A percentile compares a stretch with the other conserved stretches of the same genome.
phyloP scores from a whole-genome alignment of 805 yeast genomes.

The Schwanniomyces sp. region DNA sequence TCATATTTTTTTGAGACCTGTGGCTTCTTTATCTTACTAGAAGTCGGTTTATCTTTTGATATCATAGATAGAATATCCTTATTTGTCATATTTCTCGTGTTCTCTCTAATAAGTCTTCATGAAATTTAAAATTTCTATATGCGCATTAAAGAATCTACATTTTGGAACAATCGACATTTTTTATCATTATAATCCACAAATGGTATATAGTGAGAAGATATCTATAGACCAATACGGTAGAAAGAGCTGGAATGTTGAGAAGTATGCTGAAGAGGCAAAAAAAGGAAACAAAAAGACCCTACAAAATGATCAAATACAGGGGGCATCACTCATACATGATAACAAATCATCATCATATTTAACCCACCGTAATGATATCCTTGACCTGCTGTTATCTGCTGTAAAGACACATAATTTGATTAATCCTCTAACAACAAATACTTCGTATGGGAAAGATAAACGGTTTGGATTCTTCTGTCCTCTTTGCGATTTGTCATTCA shows the following conservation, averaged over 20 bases:
- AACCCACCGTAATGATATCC: conserved; percentile 30
- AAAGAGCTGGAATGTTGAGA: conserved; percentile 71
- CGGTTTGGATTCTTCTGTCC: conserved; percentile 87
- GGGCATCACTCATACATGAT: conserved; percentile 5
- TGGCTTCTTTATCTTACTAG: conserved; percentile 3
- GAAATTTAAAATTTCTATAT: neutral
- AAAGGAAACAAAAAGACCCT: conserved; percentile 16
- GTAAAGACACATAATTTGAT: conserved; percentile 36
- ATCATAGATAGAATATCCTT: conserved; percentile 13
- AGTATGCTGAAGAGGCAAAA: conserved; percentile 52
- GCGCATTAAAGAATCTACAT: neutral
- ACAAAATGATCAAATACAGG: conserved; percentile 5
- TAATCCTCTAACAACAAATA: conserved; percentile 15
- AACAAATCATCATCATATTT: conserved; percentile 19
- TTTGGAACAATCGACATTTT: neutral
- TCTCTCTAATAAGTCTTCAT: neutral
- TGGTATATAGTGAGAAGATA: conserved; percentile 17
- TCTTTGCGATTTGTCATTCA: conserved; percentile 73
- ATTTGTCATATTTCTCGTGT: neutral
- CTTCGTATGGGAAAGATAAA: conserved; percentile 39
- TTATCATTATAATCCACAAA: neutral
- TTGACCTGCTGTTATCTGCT: conserved; percentile 30
- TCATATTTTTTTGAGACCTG: neutral
- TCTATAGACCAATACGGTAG: conserved; percentile 56
- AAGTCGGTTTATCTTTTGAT: conserved; percentile 4